These are phyloP conservation scores for Abelmoschus esculentus DNA, from an alignment of 345 rosid genomes.

Conservation along the genomic window DNA sequence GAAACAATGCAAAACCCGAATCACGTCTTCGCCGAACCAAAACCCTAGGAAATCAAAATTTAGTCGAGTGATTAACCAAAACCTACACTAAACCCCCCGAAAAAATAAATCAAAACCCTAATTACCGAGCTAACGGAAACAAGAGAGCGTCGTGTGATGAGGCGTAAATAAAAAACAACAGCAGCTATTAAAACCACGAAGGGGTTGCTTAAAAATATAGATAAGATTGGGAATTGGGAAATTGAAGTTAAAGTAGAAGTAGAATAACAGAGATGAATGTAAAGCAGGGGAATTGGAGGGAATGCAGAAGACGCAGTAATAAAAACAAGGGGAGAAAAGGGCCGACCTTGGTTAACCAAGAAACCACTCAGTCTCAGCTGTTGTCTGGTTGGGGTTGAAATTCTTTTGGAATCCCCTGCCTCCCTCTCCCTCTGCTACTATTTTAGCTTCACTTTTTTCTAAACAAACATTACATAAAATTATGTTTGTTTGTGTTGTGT, in stretches of 20 bases:
- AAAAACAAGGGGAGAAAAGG: constrained; percentile 23
- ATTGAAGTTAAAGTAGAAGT: constrained; percentile 27
- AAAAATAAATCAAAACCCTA: constrained; percentile 52
- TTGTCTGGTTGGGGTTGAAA: not conserved
- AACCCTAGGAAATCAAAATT: constrained; percentile 37
- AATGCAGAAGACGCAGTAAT: not conserved
- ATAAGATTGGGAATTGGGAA: constrained; percentile 25
- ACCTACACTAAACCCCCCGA: too few species aligned
- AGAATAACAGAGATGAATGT: constrained; percentile 34
- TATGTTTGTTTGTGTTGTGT: too few species aligned
- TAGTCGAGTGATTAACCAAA: too few species aligned
- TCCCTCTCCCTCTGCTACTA: too few species aligned
- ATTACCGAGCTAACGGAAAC: constrained; percentile 21
- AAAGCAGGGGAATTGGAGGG: constrained; percentile 33
- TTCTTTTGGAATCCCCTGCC: constrained; percentile 3
- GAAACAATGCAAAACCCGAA: constrained; percentile 49
- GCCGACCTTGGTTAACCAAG: constrained; percentile 37
- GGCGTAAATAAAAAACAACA: constrained; percentile 10
- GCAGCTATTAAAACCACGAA: not conserved
- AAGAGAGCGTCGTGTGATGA: constrained; percentile 1
- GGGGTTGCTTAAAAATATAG: constrained; percentile 18
- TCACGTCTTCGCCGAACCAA: constrained; percentile 46
- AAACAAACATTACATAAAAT: too few species aligned
- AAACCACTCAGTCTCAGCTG: constrained; percentile 19
- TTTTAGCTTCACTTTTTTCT: too few species aligned